Conservation (phyloP, 2,329 filamentous ascomycete genomes). For the Spiromastix sp. region DNA sequence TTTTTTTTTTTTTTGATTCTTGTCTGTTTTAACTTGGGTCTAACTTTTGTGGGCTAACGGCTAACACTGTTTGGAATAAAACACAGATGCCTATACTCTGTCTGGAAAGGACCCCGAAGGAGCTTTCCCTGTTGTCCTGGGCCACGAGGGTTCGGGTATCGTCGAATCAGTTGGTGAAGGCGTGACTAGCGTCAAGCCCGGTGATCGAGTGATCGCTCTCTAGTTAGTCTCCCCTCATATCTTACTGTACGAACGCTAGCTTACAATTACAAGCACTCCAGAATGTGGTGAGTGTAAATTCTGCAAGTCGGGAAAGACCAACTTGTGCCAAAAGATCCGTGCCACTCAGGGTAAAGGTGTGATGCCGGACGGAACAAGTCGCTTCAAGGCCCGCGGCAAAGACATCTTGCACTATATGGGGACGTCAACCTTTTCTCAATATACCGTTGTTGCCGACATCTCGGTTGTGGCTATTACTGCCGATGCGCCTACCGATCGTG, state of each 20-base stretch:
- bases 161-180: slow-evolving; percentile 92
- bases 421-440: slow-evolving; percentile 96
- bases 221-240: slow-evolving; percentile 48
- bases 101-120: slow-evolving; percentile 97
- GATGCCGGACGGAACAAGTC: slow-evolving; percentile 93
- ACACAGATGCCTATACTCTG: slow-evolving; percentile 76
- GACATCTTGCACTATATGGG: slow-evolving; percentile 98
- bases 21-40: background rate
- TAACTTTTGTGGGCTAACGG: no score
- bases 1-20: background rate
- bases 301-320: slow-evolving; percentile 99
- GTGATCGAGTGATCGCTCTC: slow-evolving; percentile 82
- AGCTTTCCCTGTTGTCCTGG: slow-evolving; percentile 78
- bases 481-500: slow-evolving; percentile 89
- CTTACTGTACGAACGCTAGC: slow-evolving; percentile 14
- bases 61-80: no score
- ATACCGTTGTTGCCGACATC: slow-evolving; percentile 97
- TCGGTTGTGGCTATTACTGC: slow-evolving; percentile 88
- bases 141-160: slow-evolving; percentile 84
- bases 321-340: slow-evolving; percentile 97
- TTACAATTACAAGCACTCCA: slow-evolving; percentile 71
- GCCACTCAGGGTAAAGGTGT: slow-evolving; percentile 91
- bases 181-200: slow-evolving; percentile 86
- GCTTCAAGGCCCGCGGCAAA: slow-evolving; percentile 91
- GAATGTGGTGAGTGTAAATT: slow-evolving; percentile 99